Percentiles rank a stretch among this genome's conserved stretches.
Evolutionary conservation across 2,329 filamentous ascomycete species (phyloP).

Genomic region (Colletotrichum limetticola): DNA sequence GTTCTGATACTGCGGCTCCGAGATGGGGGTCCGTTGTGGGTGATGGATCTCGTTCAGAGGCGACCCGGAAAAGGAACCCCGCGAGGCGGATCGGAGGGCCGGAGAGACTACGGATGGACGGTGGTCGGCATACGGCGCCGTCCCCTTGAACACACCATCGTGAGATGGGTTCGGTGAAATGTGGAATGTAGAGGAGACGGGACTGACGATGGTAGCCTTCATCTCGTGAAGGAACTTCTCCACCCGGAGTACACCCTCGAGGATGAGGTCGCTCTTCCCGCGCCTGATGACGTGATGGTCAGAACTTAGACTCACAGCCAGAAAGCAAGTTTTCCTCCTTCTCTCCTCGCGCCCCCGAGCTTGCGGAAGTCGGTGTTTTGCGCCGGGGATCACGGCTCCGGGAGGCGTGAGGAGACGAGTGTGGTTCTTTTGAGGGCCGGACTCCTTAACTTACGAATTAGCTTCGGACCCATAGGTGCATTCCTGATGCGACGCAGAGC

Average conservation of each 20-base stretch:
- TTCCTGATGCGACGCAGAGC: constrained; percentile 47
- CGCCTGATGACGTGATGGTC: constrained; percentile 44
- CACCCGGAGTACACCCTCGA: constrained; percentile 60
- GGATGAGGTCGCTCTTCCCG: constrained; percentile 62
- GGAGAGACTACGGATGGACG: constrained; percentile 31
- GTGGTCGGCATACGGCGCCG: constrained; percentile 17
- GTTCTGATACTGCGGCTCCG: constrained; percentile 38
- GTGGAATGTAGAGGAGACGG: constrained; percentile 22
- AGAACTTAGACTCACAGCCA: not conserved
- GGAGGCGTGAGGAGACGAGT: too few relatives aligned
- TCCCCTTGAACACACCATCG: constrained; percentile 25
- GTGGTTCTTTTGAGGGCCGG: too few relatives aligned
- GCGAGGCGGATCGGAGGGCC: constrained; percentile 40
- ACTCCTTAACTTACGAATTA: constrained; percentile 50
- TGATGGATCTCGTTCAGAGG: constrained; percentile 36
- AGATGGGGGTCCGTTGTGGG: constrained; percentile 37
- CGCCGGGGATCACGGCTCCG: constrained; percentile 21
- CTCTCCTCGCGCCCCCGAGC: not conserved
- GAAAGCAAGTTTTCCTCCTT: not conserved
- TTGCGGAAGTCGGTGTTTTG: not conserved
- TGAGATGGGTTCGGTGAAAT: constrained; percentile 24
- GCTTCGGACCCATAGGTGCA: constrained; percentile 56
- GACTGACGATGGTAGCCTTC: constrained; percentile 50
- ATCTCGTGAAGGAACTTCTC: constrained; percentile 59
- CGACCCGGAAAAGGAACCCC: constrained; percentile 36